Evolutionary conservation across 805 yeast genomes (phyloP), one percentile per base, ranked within the genome.

Genomic region (Starmera quercuum): DNA sequence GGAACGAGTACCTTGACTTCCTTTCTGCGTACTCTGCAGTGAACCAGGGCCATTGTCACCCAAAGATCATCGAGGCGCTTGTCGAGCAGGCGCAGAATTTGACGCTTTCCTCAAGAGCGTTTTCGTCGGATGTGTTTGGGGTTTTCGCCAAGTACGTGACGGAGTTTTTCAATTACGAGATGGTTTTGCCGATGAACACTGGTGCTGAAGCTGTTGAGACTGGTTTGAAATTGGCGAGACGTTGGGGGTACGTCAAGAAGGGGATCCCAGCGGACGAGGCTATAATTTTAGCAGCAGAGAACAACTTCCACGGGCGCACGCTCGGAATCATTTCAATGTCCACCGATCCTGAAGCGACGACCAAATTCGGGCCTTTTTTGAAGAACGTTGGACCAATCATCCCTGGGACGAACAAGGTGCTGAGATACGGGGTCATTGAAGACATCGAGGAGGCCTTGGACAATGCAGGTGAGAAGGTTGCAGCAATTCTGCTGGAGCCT

Each of bases 191-290:
- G 45, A 90, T 88, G 97, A 90, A 90, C 68, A 90, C 97, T 11
- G 97, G 97, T 56, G 97, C 97, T 26, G 97, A 90, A 65, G 97
- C 97, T 8, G 97, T 90, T 27, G 97, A 90, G 66, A 85, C 96
- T 26, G 95, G 83, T 20, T 68, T 90, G 56, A 90, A 90, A 61
- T 67, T 90, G 39, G 97, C 97, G 33, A 80, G 97, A 73, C 80
- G 90, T 67, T 90, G 97, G 97, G 97, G 97, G 36, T 90, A 88
- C 67, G 71, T 71, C 50, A 77, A 75, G 58, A 90, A 90, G 66
- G 82, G 82, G 3, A 90, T 90, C 47, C 79, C 87, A 21, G 71
- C 76, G 20, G 75, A 74, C 51, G 84, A 90, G 60, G 96, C 96
- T 33, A 79, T 88, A 49, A 78, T 90, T 37, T 68, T 90, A 37